Evolutionary conservation across 2,329 filamentous ascomycete species (phyloP).

Genomic region (Claviceps pazoutovae): DNA sequence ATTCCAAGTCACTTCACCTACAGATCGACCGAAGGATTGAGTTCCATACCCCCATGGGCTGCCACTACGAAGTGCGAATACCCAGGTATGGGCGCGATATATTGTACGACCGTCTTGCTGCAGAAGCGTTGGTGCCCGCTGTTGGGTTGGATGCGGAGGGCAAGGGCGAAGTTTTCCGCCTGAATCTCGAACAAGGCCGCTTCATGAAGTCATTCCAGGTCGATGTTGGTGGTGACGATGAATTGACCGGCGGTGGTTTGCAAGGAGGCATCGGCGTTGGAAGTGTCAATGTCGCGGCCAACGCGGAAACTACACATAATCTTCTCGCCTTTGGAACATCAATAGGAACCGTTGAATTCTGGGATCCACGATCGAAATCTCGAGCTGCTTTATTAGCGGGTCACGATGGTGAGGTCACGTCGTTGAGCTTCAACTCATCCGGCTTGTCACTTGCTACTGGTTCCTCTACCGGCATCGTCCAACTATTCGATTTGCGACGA

Average conservation of each 20-base stretch:
- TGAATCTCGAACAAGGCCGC: conserved; percentile 82
- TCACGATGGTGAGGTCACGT: conserved; percentile 63
- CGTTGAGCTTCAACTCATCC: conserved; percentile 71
- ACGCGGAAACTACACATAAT: conserved; percentile 82
- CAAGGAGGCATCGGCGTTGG: conserved; percentile 80
- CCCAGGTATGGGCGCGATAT: conserved; percentile 87
- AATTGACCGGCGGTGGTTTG: conserved; percentile 53
- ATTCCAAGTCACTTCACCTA: conserved; percentile 85
- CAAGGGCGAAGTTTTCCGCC: conserved; percentile 78
- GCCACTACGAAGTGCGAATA: conserved; percentile 79
- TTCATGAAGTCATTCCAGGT: conserved; percentile 93
- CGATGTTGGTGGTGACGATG: conserved; percentile 76
- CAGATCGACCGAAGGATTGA: conserved; percentile 85
- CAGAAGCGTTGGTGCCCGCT: conserved; percentile 75
- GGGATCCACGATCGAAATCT: conserved; percentile 76
- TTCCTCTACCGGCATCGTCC: conserved; percentile 74
- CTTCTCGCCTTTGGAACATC: conserved; percentile 88
- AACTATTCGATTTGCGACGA: conserved; percentile 84
- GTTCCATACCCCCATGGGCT: conserved; percentile 79
- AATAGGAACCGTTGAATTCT: conserved; percentile 91
- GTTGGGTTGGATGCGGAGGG: conserved; percentile 80
- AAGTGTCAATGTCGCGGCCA: conserved; percentile 72
- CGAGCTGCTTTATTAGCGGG: conserved; percentile 63
- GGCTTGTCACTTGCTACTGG: conserved; percentile 78
- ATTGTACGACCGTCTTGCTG: conserved; percentile 65